Evolutionary conservation across 1,284 basidiomycete species (phyloP), one percentile per base, ranked within the genome.

Genomic region (Pseudozyma tsukubaensis): DNA sequence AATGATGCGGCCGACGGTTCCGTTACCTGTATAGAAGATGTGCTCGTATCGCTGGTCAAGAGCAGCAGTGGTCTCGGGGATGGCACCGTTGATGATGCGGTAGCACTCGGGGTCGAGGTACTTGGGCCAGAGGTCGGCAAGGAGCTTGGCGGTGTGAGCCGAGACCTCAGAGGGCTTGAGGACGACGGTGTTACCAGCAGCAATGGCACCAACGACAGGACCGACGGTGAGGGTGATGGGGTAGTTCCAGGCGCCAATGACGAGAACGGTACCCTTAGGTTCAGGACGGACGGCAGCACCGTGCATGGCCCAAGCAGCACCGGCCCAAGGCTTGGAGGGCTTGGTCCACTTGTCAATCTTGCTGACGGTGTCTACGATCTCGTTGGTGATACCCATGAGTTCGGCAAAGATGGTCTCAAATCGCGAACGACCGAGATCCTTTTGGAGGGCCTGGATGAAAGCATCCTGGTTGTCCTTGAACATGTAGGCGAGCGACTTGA

Each of bases 1-100:
- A 11, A 97, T 89, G 64, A 97, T 90, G 75, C 88, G 89, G 0
- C 89, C 94, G 6, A 97, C 90, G 18, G 87, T 87, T 54, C 89
- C 89, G 49, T 90, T 90, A 9, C 89, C 90, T 32, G 89, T 82
- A 78, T 85, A 86, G 66, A 86, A 85, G 75, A 90, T 71, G 91
- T 92, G 87, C 74, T 92, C 94, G 92, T 93, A 97, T 56, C 88
- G 89, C 40, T 93, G 87, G 77, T 93, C 91, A 11, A 97, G 87
- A 6, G 94, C 83, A 87, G 88, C 91, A 35, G 91, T 91, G 0
- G 91, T 90, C 85, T 94, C 91, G 0, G 90, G 87, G 1, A 93
- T 85, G 37, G 86, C 91, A 5, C 94, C 94, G 72, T 92, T 89
- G 37, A 95, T 90, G 53, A 96, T 88, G 0, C 88, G 86, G 54